Base-by-base conservation (phyloP, 73 alveolate species). In the Halteria grandinella region DNA sequence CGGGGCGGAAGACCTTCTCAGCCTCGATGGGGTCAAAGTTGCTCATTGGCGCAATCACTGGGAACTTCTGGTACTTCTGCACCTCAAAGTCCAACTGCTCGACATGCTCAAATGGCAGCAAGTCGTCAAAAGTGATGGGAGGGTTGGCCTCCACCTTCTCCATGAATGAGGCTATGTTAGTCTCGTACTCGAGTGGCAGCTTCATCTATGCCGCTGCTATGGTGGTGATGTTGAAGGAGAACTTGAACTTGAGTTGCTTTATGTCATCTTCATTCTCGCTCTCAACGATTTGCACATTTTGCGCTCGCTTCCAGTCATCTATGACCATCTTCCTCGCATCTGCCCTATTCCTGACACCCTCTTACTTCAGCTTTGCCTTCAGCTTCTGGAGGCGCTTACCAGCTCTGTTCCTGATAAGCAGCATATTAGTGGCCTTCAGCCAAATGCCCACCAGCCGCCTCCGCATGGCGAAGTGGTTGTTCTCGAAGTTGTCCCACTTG, bases 251-350 rank as follows among this genome's bases (percentile, higher is more conserved):
- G 6, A 49, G 36, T 28, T 70, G 47, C 34, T 48, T 0, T 0
- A 70, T 70, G 71, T 79, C 89, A 36, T 5, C 11, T 29, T 64
- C 82, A 33, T 49, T 24, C 36, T 93, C 95, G 27, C 45, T 66
- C n/a, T 78, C 94, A 53, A 85, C 94, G 31, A 81, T 48, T 75
- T 91, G 90, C 11, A 88, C 49, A 77, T 83, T 90, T 51, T 88
- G 86, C 33, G 95, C 97, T 75, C 62, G 58, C 63, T 91, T 91
- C 97, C 99, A 94, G 81, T 94, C 99, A 71, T 85, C 89, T 43
- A 79, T 92, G 27, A 94, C 95, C 84, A 85, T 77, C 54, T 77
- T 72, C 47, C 88, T 89, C 41, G 85, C 90, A 63, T 93, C 96
- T 31, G 86, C 96, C 53, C 93, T 54, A 24, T 41, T 78, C 77